These are phyloP conservation scores for Setaria italica DNA, from an alignment of 202 grass and related monocot species.

Conservation along the genomic window DNA sequence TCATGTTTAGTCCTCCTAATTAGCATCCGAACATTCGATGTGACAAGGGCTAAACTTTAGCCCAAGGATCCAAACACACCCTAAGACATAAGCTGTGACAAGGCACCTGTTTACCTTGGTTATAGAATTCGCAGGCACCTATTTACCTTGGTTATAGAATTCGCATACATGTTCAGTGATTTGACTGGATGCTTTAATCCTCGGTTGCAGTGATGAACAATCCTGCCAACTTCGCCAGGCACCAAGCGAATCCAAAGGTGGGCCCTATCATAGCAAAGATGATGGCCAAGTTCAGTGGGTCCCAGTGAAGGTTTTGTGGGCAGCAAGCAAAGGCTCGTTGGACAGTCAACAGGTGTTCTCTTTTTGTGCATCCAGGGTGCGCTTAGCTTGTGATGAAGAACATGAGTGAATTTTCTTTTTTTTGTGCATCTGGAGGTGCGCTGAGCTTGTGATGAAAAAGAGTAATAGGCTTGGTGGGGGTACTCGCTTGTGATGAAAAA, in stretches of 20 bases:
- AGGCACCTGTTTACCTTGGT: no score
- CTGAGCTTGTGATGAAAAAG: slow-evolving; percentile 8
- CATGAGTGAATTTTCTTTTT: neutral
- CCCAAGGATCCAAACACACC: no score
- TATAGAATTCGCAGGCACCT: no score
- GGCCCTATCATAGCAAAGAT: slow-evolving; percentile 85
- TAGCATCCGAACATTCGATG: no score
- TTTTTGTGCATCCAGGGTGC: slow-evolving; percentile 16
- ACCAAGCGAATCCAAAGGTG: slow-evolving; percentile 92
- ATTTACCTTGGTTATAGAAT: neutral
- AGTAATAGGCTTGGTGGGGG: neutral
- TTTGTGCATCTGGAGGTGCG: slow-evolving; percentile 6
- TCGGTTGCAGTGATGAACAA: slow-evolving; percentile 89
- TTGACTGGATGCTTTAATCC: slow-evolving; percentile 20
- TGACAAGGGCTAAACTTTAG: no score
- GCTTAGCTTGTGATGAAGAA: slow-evolving; percentile 18
- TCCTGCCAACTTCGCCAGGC: slow-evolving; percentile 74
- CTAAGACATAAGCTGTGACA: no score
- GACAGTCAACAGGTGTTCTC: slow-evolving; percentile 24
- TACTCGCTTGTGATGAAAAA: neutral
- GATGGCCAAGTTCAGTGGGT: slow-evolving; percentile 75
- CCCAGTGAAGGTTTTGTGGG: slow-evolving; percentile 35
- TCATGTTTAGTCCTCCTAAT: no score
- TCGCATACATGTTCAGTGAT: neutral
- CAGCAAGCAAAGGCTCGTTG: neutral